phyloP scores from a whole-genome alignment of 768 basidiomycete species.

The Pholiota conissans region DNA sequence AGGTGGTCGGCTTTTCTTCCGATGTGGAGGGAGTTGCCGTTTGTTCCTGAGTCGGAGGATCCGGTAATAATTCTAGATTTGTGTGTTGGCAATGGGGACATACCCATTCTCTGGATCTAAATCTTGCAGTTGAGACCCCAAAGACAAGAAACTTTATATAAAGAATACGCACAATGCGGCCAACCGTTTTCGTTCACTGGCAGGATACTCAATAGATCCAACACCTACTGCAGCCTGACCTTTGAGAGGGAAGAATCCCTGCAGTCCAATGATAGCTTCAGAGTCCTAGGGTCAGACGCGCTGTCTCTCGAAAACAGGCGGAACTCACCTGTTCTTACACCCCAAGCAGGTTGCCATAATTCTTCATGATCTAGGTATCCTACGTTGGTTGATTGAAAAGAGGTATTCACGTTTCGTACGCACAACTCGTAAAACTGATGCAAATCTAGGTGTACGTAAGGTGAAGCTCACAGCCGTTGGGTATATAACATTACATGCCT shows the following conservation, averaged over 20 bases:
- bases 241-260: constrained; percentile 87
- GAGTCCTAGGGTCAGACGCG: neutral
- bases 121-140: no score
- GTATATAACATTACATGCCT: constrained; percentile 51
- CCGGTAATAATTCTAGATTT: constrained; percentile 73
- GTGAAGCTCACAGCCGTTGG: neutral
- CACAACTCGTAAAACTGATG: constrained; percentile 91
- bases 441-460: constrained; percentile 60
- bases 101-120: constrained; percentile 82
- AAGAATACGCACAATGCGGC: constrained; percentile 76
- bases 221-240: constrained; percentile 87
- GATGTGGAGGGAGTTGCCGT: neutral
- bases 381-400: constrained; percentile 14
- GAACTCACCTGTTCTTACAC: constrained; percentile 82
- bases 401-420: constrained; percentile 20
- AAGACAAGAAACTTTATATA: neutral
- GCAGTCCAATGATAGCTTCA: constrained; percentile 81
- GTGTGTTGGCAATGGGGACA: constrained; percentile 72
- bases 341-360: constrained; percentile 98
- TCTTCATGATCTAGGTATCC: constrained; percentile 82
- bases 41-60: constrained; percentile 40
- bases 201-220: constrained; percentile 82
- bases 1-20: constrained; percentile 1
- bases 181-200: constrained; percentile 73
- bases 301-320: constrained; percentile 3